A percentile compares a stretch with the other conserved stretches of the same genome.
phyloP scores from a whole-genome alignment of 73 alveolate genomes.

The Effrenium voratum region DNA sequence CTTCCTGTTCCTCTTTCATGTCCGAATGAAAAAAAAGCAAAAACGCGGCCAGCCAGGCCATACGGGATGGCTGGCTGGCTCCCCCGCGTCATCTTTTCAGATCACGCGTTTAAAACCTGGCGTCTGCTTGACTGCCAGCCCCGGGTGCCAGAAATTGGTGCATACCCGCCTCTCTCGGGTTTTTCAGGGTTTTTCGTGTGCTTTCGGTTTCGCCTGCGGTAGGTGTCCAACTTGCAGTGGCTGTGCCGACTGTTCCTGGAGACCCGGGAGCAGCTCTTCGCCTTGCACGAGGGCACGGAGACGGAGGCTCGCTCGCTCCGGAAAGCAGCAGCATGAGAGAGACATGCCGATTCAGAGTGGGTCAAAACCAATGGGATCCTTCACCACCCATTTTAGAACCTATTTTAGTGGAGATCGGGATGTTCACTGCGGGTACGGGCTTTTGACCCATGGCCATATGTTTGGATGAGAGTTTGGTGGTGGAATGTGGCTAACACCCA shows the following conservation, averaged over 20 bases:
- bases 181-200: neutral
- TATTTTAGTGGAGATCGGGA: no score
- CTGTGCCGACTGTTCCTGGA: conserved; percentile 66
- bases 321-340: no score
- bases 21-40: neutral
- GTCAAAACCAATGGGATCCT: no score
- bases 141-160: neutral
- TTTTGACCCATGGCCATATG: no score
- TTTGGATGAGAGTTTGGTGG: no score
- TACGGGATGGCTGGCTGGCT: no score
- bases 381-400: no score
- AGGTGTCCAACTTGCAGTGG: conserved; percentile 50
- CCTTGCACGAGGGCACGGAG: conserved; percentile 52
- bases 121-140: neutral
- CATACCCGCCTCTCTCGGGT: neutral
- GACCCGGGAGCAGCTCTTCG: conserved; percentile 66
- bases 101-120: neutral
- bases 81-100: neutral
- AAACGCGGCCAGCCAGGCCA: no score
- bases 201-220: neutral
- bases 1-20: neutral
- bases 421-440: no score
- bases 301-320: no score
- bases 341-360: no score
- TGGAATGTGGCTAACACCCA: no score